Evolutionary conservation across 2,329 filamentous ascomycete species (phyloP).

Genomic region (Pestalotiopsis fici): DNA sequence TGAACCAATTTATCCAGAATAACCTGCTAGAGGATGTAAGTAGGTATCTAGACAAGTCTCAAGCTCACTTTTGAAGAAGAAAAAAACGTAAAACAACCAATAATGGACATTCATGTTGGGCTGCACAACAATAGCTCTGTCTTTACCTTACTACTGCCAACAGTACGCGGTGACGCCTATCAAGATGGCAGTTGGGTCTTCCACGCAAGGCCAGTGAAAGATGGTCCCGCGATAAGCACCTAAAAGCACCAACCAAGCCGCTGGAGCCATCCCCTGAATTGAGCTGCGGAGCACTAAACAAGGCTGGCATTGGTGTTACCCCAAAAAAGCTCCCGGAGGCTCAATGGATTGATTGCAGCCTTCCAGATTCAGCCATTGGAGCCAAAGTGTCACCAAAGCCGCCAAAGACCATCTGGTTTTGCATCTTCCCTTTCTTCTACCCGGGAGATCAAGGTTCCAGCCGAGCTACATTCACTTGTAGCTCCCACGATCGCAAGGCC

Average conservation of each 20-base stretch:
- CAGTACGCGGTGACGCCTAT: background rate
- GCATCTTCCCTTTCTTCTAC: background rate
- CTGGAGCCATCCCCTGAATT: background rate
- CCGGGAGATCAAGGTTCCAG: background rate
- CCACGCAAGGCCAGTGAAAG: too few relatives aligned
- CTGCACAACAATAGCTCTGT: background rate
- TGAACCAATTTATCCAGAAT: too few relatives aligned
- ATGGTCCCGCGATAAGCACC: background rate
- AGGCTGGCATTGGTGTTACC: background rate
- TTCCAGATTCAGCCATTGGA: background rate
- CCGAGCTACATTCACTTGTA: slow-evolving; percentile 5
- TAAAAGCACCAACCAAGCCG: background rate
- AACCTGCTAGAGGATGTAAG: too few relatives aligned
- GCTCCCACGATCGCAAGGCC: background rate
- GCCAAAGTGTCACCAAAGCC: background rate
- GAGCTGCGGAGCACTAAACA: background rate
- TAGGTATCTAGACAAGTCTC: too few relatives aligned
- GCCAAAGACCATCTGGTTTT: background rate
- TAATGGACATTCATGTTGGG: background rate
- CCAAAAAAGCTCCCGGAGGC: background rate
- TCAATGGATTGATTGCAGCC: background rate
- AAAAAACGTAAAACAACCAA: background rate
- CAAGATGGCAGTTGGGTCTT: background rate
- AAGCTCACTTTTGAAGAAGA: too few relatives aligned
- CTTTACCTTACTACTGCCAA: background rate